These are phyloP conservation scores for Suillus lakei DNA, from an alignment of 768 basidiomycete species.

Conservation along the genomic window DNA sequence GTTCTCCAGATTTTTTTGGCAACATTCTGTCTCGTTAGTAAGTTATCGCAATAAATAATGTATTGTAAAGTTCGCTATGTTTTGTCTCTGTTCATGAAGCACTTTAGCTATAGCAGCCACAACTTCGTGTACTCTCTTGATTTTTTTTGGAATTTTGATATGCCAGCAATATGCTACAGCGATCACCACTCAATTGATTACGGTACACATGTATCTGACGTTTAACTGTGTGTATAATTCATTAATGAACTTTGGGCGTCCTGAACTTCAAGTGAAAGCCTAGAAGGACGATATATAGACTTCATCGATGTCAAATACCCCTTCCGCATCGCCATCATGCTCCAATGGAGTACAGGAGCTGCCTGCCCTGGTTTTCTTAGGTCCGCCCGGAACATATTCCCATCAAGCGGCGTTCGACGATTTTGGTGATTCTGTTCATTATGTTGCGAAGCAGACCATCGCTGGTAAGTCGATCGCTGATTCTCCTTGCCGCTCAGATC, in stretches of 20 bases:
- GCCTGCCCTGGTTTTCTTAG: slow-evolving; percentile 56
- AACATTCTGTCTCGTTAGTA: neutral
- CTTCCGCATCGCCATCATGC: neutral
- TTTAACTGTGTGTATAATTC: neutral
- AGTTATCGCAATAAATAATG: slow-evolving; percentile 10
- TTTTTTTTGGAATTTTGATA: neutral
- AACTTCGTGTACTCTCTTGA: neutral
- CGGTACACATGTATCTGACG: no score
- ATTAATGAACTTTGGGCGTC: neutral
- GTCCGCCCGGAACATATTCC: slow-evolving; percentile 73
- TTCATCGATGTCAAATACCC: neutral
- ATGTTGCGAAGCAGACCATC: slow-evolving; percentile 46
- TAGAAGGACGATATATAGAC: neutral
- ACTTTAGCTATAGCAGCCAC: neutral
- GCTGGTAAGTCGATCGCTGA: slow-evolving; percentile 34
- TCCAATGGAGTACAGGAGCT: slow-evolving; percentile 11
- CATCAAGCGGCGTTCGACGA: slow-evolving; percentile 60
- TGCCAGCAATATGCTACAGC: neutral
- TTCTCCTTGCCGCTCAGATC: neutral
- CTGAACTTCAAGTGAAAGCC: neutral
- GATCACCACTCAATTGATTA: neutral
- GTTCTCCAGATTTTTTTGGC: neutral
- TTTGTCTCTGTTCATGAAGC: neutral
- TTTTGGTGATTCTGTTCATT: slow-evolving; percentile 52
- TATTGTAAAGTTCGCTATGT: neutral